phyloP scores from a whole-genome alignment of 768 basidiomycete genomes.

The Tephrocybe sp. region DNA sequence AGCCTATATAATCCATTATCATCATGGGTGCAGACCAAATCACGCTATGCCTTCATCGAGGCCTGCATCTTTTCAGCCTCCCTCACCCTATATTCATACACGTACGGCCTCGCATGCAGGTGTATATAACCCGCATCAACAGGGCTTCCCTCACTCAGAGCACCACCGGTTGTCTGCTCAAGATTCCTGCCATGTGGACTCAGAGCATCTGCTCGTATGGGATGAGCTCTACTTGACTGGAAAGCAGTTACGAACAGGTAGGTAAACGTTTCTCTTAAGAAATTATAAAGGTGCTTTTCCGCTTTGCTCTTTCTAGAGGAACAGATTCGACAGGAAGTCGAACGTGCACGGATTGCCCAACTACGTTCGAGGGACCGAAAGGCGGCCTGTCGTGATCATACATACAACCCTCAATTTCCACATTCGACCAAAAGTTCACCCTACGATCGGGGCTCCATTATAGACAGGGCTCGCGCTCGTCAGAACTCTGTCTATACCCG shows the following conservation, averaged over 20 bases:
- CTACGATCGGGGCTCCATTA: neutral
- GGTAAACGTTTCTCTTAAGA: neutral
- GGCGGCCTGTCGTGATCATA: neutral
- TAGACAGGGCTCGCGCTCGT: neutral
- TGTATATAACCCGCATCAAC: neutral
- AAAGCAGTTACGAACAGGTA: constrained; percentile 7
- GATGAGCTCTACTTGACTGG: constrained; percentile 6
- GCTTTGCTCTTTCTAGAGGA: constrained; percentile 1
- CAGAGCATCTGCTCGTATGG: constrained; percentile 8
- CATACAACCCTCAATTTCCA: neutral
- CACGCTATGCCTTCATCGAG: neutral
- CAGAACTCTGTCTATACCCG: neutral
- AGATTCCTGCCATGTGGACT: neutral
- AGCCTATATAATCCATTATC: neutral
- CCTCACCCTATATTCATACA: neutral
- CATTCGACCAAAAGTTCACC: neutral
- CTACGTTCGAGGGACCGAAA: constrained; percentile 8
- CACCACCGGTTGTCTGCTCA: neutral
- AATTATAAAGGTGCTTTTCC: neutral
- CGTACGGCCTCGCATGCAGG: neutral
- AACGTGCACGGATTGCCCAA: constrained; percentile 7
- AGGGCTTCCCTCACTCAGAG: neutral
- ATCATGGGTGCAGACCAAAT: neutral
- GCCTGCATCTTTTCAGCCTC: neutral
- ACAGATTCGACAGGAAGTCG: constrained; percentile 11